Evolutionary conservation across 306 rosid species (phyloP).

Genomic region (Vicia sativa): DNA sequence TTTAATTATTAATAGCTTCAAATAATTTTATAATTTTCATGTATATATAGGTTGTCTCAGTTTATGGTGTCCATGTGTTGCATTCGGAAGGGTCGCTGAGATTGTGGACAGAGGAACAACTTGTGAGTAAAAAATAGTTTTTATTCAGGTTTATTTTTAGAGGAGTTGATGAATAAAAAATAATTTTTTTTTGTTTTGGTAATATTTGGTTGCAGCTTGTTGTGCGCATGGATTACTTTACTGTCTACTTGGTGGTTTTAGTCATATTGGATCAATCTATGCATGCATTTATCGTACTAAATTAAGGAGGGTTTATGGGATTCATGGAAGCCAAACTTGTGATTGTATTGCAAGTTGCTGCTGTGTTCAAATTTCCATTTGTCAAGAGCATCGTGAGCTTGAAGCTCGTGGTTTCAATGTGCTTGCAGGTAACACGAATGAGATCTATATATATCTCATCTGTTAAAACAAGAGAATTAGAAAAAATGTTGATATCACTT

Average conservation of each 20-base stretch:
- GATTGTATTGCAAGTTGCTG: constrained; percentile 19
- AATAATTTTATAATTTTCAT: too few relatives aligned
- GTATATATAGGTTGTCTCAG: too few relatives aligned
- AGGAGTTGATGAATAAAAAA: background rate
- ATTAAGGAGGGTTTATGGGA: constrained; percentile 15
- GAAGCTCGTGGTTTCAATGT: constrained; percentile 37
- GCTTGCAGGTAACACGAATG: constrained; percentile 28
- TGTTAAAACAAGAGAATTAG: too few relatives aligned
- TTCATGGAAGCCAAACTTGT: constrained; percentile 3
- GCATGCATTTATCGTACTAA: constrained; percentile 28
- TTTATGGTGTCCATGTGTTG: too few relatives aligned
- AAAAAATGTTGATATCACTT: too few relatives aligned
- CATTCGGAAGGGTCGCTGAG: too few relatives aligned
- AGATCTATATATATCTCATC: too few relatives aligned
- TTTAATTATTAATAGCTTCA: too few relatives aligned
- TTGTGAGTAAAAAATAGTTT: too few relatives aligned
- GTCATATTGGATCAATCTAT: background rate
- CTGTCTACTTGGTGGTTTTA: constrained; percentile 15
- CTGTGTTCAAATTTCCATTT: background rate
- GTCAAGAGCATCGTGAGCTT: constrained; percentile 27
- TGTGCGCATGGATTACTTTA: constrained; percentile 12
- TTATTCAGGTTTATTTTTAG: too few relatives aligned
- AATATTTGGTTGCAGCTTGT: constrained; percentile 22
- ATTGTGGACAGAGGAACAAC: too few relatives aligned
- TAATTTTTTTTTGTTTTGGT: background rate